These are phyloP conservation scores for Platismatia glauca DNA, from an alignment of 495 filamentous ascomycete genomes.

Conservation along the genomic window DNA sequence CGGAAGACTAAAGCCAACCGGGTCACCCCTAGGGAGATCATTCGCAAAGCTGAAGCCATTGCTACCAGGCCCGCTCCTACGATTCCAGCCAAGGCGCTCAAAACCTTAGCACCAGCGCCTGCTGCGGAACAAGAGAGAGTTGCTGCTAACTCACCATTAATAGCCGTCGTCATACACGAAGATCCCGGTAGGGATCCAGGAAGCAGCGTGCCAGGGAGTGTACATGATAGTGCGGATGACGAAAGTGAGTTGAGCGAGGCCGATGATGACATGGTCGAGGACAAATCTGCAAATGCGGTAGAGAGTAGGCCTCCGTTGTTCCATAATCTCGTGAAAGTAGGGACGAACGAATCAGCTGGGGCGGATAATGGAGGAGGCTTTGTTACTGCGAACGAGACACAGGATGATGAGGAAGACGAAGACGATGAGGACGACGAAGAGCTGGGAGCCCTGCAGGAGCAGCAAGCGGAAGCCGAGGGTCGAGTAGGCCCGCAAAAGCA, in stretches of 20 bases:
- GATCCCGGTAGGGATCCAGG: slow-evolving; percentile 32
- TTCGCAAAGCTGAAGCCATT: slow-evolving; percentile 52
- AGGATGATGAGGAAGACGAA: slow-evolving; percentile 16
- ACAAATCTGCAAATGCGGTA: slow-evolving; percentile 36
- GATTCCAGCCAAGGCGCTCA: slow-evolving; percentile 31
- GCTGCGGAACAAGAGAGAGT: slow-evolving; percentile 20
- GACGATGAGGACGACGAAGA: slow-evolving; percentile 2
- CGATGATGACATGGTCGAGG: slow-evolving; percentile 32
- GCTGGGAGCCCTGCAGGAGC: background rate
- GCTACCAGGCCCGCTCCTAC: slow-evolving; percentile 30
- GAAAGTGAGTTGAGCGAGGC: slow-evolving; percentile 74
- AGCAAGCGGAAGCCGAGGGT: background rate
- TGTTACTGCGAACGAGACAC: slow-evolving; percentile 5
- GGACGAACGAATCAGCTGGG: background rate
- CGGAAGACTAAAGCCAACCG: slow-evolving; percentile 14
- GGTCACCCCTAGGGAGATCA: slow-evolving; percentile 42
- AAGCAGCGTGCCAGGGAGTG: slow-evolving; percentile 46
- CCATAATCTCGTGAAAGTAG: slow-evolving; percentile 26
- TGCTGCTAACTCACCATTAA: slow-evolving; percentile 13
- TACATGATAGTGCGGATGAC: slow-evolving; percentile 70
- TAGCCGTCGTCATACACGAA: slow-evolving; percentile 32
- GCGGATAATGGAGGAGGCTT: slow-evolving; percentile 12
- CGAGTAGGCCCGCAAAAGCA: background rate
- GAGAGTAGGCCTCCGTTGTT: slow-evolving; percentile 31
- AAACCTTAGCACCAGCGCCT: slow-evolving; percentile 14